Base-by-base conservation (phyloP, 2,329 filamentous ascomycete genomes). In the Colletotrichum tanaceti region DNA sequence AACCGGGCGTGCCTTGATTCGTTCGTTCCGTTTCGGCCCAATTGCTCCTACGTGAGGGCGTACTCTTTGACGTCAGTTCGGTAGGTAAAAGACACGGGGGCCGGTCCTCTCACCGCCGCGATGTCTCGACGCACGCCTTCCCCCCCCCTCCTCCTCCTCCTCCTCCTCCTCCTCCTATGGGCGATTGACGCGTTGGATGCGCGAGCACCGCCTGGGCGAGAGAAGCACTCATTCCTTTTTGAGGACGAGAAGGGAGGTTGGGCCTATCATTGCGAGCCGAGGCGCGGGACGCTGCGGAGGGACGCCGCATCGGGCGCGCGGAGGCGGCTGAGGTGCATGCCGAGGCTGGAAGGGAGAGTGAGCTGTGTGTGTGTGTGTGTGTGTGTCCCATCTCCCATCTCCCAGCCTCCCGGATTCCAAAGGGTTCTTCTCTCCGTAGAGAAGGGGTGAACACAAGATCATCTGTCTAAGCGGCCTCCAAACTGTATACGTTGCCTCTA, bases 241-340 rank as follows among this genome's bases (percentile, higher is more conserved):
- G 24, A 35, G 18, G 49, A 52, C 1, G 9, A 20, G 18, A 52
- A n/a, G n/a, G 50, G 41, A 58, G 49, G 61, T 41, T 58, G 54
- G 53, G 0, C 41, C 47, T 65, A 58, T 68, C 24, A 49, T 5
- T 6, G 35, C 2, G 38, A 28, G 61, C 61, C 54, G 38, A 43
- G 65, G 24, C 65, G 60, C 20, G 14, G n/a, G 58, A 32, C 22
- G 65, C 38, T n/a, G 28, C 46, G 55, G 55, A 41, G 43, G 22
- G 32, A 11, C 22, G 18, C 49, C 24, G 24, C 49, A n/a, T 44
- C 16, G 55, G 24, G 18, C 18, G 54, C 53, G 28, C 41, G 65
- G 18, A 54, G 46, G 32, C 54, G 47, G n/a, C 4, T 35, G 28
- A 14, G 10, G 28, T 38, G 28, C 28, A 11, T 38, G 20, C 7